Evolutionary conservation across 495 filamentous ascomycete genomes (phyloP), one percentile per base, ranked within the genome.

Genomic region (Trichocladium uniseriatum): DNA sequence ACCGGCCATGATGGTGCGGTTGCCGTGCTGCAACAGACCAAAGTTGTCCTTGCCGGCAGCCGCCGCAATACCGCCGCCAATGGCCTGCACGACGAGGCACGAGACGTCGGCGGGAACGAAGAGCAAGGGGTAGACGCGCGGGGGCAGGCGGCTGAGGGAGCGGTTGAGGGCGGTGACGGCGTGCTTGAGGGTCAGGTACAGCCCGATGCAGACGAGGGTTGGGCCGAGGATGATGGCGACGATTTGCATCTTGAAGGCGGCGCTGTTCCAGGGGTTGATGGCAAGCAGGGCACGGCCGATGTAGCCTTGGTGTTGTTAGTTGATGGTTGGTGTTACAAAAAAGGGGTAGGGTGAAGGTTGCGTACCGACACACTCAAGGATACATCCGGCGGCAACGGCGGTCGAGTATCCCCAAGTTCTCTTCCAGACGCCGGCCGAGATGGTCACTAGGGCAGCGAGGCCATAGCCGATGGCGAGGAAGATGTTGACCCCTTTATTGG

Each of bases 1-100:
- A 54, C 84, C 84, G 6, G 81, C 75, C 45, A 89, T 81, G 62
- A 86, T 86, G 47, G 82, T 75, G 52, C 82, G 60, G 63, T 86
- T 81, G 2, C 80, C 80, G 27, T 56, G 51, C 20, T 64, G 52
- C 34, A 68, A 55, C n/a, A 72, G 54, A 13, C 53, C 38, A 5
- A 49, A 35, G 42, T 68, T 51, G 45, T 72, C 61, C 44, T 64
- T 51, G 14, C 63, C 65, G 9, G 74, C 77, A 0, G 68, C 56
- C 0, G 78, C 77, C 4, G 81, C 81, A 42, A 84, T 71, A 35
- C 74, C 77, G 43, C 81, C 83, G 47, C 83, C 83, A 11, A 79
- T 74, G 43, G 76, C 82, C 60, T 87, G 83, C 39, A 84, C 60
- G 31, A 80, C 51, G 2, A 87, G 65, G 40, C 79, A 83, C 13